Evolutionary conservation across 1,284 basidiomycete species (phyloP).

Genomic region (Boletellus deceptivus): DNA sequence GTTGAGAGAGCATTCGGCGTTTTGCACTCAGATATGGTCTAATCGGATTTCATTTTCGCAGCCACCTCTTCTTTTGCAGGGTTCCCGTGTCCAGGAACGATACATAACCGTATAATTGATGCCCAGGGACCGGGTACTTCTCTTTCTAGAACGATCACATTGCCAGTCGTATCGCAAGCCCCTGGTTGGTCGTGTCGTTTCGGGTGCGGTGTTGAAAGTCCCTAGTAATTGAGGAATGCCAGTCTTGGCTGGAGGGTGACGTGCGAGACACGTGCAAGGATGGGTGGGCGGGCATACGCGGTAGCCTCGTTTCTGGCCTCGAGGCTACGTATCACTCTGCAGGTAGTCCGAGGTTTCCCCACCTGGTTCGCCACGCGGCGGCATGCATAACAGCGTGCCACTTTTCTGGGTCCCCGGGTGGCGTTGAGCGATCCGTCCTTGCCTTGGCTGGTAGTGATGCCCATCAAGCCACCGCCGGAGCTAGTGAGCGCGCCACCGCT

Average conservation of each 20-base stretch:
- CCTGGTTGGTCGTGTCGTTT: constrained; percentile 17
- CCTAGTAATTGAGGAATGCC: constrained; percentile 1
- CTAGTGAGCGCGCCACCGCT: constrained; percentile 11
- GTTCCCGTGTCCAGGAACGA: constrained; percentile 19
- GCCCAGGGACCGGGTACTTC: constrained; percentile 6
- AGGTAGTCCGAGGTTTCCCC: not conserved
- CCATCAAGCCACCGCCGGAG: constrained; percentile 25
- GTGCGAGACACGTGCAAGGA: not conserved
- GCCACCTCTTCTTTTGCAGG: constrained; percentile 12
- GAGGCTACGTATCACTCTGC: not conserved
- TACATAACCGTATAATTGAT: not conserved
- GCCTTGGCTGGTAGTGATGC: constrained; percentile 4
- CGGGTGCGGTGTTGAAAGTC: constrained; percentile 10
- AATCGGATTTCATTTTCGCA: constrained; percentile 10
- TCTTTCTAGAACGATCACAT: constrained; percentile 20
- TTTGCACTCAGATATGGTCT: not conserved
- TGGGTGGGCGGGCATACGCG: not conserved
- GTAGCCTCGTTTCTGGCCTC: constrained; percentile 4
- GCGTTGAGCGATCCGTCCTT: constrained; percentile 5
- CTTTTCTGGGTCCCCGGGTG: constrained; percentile 8
- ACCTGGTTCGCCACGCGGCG: constrained; percentile 16
- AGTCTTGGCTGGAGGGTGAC: constrained; percentile 6
- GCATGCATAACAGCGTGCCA: constrained; percentile 16
- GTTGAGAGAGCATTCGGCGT: not conserved
- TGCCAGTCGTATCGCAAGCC: constrained; percentile 13